Percentiles rank a stretch among this genome's conserved stretches.
Evolutionary conservation across 78 protist genomes (phyloP).

Genomic region (Dictyostelium discoideum): DNA sequence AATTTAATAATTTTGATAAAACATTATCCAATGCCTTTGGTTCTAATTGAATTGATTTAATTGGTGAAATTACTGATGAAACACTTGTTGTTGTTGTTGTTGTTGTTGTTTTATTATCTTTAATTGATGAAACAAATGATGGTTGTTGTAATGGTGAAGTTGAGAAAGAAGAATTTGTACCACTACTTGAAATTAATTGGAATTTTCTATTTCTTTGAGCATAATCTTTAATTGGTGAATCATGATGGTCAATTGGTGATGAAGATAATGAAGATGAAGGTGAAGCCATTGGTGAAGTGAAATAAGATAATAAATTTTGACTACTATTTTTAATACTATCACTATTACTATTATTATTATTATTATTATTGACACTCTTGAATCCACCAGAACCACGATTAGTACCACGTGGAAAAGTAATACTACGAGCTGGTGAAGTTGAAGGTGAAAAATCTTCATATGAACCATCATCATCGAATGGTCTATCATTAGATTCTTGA

Average conservation of each 20-base stretch:
- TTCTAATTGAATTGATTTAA: slow-evolving; percentile 9
- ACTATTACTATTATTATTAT: neutral
- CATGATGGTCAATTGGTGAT: neutral
- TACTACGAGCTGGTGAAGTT: neutral
- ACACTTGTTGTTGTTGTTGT: neutral
- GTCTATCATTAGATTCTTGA: neutral
- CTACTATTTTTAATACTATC: neutral
- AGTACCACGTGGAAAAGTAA: neutral
- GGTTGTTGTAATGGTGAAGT: slow-evolving; percentile 9
- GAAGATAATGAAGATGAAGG: slow-evolving; percentile 24
- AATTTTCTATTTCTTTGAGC: neutral
- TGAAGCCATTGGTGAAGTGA: slow-evolving; percentile 10
- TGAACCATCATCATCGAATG: neutral
- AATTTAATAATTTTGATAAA: slow-evolving; percentile 48
- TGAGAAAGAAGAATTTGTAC: neutral
- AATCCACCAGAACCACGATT: neutral
- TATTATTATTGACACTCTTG: neutral
- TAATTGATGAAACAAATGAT: neutral
- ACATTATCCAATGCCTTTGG: slow-evolving; percentile 72
- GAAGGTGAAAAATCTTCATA: slow-evolving; percentile 24
- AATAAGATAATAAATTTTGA: neutral
- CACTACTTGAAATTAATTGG: neutral
- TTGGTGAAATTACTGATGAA: slow-evolving; percentile 12
- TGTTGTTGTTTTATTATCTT: neutral
- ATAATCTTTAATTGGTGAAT: slow-evolving; percentile 13